These are phyloP conservation scores for Nemania sp. DNA, from an alignment of 2,329 filamentous ascomycete species.

Conservation along the genomic window DNA sequence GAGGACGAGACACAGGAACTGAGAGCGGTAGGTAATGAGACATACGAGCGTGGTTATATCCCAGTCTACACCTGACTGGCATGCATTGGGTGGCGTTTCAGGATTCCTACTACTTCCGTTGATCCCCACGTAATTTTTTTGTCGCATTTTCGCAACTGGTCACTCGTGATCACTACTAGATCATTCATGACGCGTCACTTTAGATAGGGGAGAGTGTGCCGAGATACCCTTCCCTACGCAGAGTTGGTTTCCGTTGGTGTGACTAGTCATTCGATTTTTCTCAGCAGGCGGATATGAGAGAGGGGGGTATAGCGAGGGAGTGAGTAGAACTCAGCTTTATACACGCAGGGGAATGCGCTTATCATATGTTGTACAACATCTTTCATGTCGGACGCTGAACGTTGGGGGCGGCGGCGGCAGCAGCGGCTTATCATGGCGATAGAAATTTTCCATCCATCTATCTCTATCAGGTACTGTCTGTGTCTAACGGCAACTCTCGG, in stretches of 20 bases:
- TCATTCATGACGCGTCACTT: constrained; percentile 2
- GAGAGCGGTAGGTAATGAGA: constrained; percentile 6
- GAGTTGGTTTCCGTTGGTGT: constrained; percentile 12
- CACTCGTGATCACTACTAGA: constrained; percentile 6
- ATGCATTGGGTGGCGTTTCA: constrained; percentile 30
- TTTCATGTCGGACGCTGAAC: not conserved
- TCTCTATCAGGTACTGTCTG: too few relatives aligned
- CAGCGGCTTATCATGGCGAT: not conserved
- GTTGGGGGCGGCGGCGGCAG: not conserved
- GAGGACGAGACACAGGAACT: constrained; percentile 7
- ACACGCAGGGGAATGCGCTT: constrained; percentile 8
- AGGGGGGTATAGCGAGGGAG: not conserved
- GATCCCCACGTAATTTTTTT: constrained; percentile 20
- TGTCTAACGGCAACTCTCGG: constrained; percentile 6
- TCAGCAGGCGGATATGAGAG: not conserved
- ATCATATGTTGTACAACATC: constrained; percentile 8
- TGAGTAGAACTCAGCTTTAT: constrained; percentile 6
- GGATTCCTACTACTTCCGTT: constrained; percentile 17
- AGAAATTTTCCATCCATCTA: too few relatives aligned
- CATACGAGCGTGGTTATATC: constrained; percentile 14
- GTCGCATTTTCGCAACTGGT: constrained; percentile 16
- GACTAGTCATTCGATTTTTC: not conserved
- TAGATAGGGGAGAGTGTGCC: constrained; percentile 15
- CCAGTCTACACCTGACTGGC: constrained; percentile 21
- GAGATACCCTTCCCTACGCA: constrained; percentile 22